Base-by-base conservation (phyloP, 1,284 basidiomycete genomes). In the Heterobasidion annosum region DNA sequence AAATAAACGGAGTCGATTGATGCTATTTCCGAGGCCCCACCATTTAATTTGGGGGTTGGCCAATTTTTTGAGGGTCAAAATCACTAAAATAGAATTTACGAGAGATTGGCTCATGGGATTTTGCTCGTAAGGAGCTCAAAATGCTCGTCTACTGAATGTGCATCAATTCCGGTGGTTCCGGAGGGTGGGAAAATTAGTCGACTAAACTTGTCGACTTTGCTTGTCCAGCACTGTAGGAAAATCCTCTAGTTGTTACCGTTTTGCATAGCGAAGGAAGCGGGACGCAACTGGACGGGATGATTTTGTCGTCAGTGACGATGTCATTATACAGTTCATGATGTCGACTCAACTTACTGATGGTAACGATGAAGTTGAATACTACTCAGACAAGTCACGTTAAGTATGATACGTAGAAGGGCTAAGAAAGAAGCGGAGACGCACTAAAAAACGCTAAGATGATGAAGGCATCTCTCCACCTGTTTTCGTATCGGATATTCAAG, bases 401-500 rank as follows among this genome's bases (percentile, higher is more conserved):
- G 51, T 32, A 51, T 16, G 46, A 16, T 37, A 16, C n/a, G 12
- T 13, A 25, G 18, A 2, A 10, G 10, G 18, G 25, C n/a, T 37
- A 16, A 16, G 12, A 35, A 25, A 35, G 16, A 10, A 25, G 8
- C 18, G 15, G 33, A 35, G 2, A 71, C 75, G 64, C 57, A 80
- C 76, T 67, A 58, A 83, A 74, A 68, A 73, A 88, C 2, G 78
- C 73, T 59, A 88, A 79, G 42, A 91, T 69, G 56, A 92, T 84
- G 59, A 82, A 90, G 2, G 77, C 77, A 60, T 92, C 88, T 61
- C 89, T 74, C 84, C 88, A 91, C 19, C 88, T 72, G 19, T 79
- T 71, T 4, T 70, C 69, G 63, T 78, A 93, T 1, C 64, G 65
- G 63, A 96, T 90, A 58, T 87, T 85, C 51, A 96, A 70, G 0